Evolutionary conservation across 148 eudicot species (phyloP).

Genomic region (Fagopyrum homotropicum): DNA sequence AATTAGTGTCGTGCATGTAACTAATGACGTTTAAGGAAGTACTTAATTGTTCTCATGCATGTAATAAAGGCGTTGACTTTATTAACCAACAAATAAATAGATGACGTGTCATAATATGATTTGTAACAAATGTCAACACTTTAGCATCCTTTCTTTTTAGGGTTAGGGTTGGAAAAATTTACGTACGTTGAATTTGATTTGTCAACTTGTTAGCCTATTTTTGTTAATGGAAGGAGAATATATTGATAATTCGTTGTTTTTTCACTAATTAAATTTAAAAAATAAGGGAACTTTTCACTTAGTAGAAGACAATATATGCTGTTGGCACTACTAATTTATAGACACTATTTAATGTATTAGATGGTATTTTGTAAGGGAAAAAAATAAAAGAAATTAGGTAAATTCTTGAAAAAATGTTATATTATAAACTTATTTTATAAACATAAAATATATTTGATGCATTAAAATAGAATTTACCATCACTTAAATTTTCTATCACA

Average conservation of each 20-base stretch:
- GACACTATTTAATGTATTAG: constrained; percentile 3
- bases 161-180: constrained; percentile 12
- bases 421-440: background rate
- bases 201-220: constrained; percentile 45
- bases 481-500: background rate
- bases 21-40: background rate
- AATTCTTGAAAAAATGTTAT: background rate
- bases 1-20: too few species aligned
- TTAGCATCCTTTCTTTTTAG: constrained; percentile 15
- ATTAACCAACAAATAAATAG: background rate
- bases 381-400: background rate
- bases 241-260: background rate
- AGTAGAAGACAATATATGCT: constrained; percentile 26
- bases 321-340: constrained; percentile 29
- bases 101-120: background rate
- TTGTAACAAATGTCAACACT: constrained; percentile 7
- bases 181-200: constrained; percentile 22
- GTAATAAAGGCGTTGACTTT: background rate
- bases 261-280: background rate
- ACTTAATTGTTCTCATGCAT: background rate
- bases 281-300: background rate
- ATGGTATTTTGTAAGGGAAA: background rate
- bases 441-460: background rate
- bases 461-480: background rate
- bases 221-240: constrained; percentile 4